Evolutionary conservation across 495 filamentous ascomycete genomes (phyloP).

Genomic region (Evernia prunastri): DNA sequence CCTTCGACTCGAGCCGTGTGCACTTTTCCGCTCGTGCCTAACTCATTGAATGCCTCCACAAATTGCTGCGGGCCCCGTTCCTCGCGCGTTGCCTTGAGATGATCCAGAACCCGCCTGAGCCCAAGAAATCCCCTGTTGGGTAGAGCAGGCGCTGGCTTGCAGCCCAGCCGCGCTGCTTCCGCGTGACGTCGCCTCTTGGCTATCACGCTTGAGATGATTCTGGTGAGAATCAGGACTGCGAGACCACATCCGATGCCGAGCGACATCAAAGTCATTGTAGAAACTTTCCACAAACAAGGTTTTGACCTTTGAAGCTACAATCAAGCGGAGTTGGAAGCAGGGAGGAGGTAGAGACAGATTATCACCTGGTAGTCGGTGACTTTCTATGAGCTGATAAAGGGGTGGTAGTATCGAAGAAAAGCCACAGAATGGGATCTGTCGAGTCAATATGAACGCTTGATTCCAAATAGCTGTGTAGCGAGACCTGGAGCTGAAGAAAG

Average conservation of each 20-base stretch:
- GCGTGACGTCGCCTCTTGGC: constrained; percentile 25
- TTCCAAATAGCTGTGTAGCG: not conserved
- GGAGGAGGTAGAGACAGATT: not conserved
- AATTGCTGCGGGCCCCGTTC: constrained; percentile 34
- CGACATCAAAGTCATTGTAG: constrained; percentile 2
- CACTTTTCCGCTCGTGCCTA: not conserved
- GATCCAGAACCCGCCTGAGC: constrained; percentile 22
- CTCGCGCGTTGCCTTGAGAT: constrained; percentile 30
- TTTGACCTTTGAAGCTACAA: too few relatives aligned
- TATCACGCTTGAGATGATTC: not conserved
- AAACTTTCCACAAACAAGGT: too few relatives aligned
- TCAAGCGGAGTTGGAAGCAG: too few relatives aligned
- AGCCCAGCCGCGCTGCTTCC: constrained; percentile 28
- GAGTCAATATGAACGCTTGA: not conserved
- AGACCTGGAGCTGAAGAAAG: not conserved
- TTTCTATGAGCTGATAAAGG: not conserved
- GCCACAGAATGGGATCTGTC: not conserved
- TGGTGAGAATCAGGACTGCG: not conserved
- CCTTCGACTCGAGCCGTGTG: not conserved
- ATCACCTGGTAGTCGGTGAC: too few relatives aligned
- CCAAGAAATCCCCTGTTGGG: constrained; percentile 32
- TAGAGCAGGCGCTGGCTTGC: constrained; percentile 28
- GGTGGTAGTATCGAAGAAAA: not conserved
- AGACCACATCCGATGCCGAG: constrained; percentile 1
- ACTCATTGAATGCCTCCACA: constrained; percentile 28